Base-by-base conservation (phyloP, 2,329 filamentous ascomycete species). In the Celoporthe dispersa region DNA sequence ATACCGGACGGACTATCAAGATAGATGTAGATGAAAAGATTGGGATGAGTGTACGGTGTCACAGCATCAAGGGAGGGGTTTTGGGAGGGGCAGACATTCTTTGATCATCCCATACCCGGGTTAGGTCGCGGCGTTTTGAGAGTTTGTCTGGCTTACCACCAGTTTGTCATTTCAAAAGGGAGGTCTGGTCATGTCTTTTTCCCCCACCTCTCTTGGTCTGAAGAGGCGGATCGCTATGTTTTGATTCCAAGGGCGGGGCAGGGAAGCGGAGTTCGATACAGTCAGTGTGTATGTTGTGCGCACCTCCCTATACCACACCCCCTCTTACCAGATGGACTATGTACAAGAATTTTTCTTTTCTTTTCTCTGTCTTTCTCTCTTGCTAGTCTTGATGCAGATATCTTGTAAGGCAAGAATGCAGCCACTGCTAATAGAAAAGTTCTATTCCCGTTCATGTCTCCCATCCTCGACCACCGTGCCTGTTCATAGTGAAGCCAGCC, bases 251-350 rank as follows among this genome's bases (percentile, higher is more conserved):
- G 31, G 44, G 44, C 22, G 19, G 19, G 44, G 19, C 19, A n/a
- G 51, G 64, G 31, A 37, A 41, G 48, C 64, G 64, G 48, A 66
- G 64, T 66, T 55, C 35, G 22, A 28, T 35, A 37, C 48, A 31
- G 35, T 57, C 7, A 12, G 55, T 55, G 53, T 31, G n/a, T 31
- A 16, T 55, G 51, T 55, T 37, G 57, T 33, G 31, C 19, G 57
- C 31, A 37, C 57, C 11, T 35, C 55, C 57, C 31, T 48, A 48
- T 48, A 22, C 57, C 57, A 60, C 16, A 37, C 57, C 57, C 55
- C 55, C 25, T 35, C 9, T 60, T 48, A 31, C 57, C 33, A 1
- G 57, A n/a, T 35, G 57, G 19, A 35, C 57, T 22, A 37, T 60
- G 57, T 60, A 37, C 7, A 31, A 25, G 53, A 55, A 16, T 16